Evolutionary conservation across 768 basidiomycete genomes (phyloP), one percentile per base, ranked within the genome.

Genomic region (Gymnopilus dilepis): DNA sequence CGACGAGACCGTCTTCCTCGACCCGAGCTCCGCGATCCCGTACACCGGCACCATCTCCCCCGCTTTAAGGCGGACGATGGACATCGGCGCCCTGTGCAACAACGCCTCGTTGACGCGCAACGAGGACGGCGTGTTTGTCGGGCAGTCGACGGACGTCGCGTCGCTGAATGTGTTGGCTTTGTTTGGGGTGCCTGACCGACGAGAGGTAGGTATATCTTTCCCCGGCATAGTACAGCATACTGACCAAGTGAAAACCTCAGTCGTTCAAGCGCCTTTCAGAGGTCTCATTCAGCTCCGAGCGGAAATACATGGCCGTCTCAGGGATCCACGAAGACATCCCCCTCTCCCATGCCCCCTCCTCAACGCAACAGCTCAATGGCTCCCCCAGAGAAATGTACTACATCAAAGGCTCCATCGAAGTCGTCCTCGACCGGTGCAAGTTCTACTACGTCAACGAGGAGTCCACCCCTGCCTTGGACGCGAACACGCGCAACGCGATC

Each of bases 61-160:
- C 2, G 93, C 95, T 0, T 76, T 96, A 45, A 80, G 78, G 63
- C 92, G 90, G 72, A 84, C 90, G 3, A 76, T 96, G 34, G 86
- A 94, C 52, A 86, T 97, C 48, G 96, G 96, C 3, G 88, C 88
- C 5, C 67, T 98, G 34, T 99, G 96, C 73, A 99, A 98, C 72
- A 95, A 95, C 72, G 91, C 95, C 0, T 87, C 88, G 31, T 59
- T 82, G 0, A 73, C 77, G 8, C 76, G 81, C 61, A 88, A 89
- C 63, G 90, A 91, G 59, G 85, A 90, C 30, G 91, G 92, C 2
- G 74, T 81, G 4, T 89, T 82, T 65, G 86, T 93, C 9, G 96
- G 96, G 2, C 96, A 97, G 72, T 87, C 92, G 6, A 98, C 96
- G 0, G 96, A 99, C 69, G 95, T 97, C 2, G 96, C 97, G 2